Percentiles rank a stretch among this genome's conserved stretches.
phyloP scores from a whole-genome alignment of 2,329 filamentous ascomycete species.

The Cercospora citrullina region DNA sequence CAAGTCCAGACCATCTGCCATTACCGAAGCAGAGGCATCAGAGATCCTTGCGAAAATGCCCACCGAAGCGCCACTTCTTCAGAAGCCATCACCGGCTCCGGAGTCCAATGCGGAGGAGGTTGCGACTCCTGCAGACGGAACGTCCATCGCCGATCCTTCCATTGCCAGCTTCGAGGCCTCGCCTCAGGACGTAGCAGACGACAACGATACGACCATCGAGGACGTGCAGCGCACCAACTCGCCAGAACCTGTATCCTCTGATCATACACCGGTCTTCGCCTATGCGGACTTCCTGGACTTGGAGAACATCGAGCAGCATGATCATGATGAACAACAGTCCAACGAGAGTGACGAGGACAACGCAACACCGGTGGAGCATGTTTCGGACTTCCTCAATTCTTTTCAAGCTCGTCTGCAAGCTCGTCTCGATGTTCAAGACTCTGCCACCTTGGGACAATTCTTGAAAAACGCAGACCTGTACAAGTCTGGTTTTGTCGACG shows the following conservation, averaged over 20 bases:
- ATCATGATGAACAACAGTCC: neutral
- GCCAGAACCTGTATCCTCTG: neutral
- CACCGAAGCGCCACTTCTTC: neutral
- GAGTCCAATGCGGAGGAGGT: neutral
- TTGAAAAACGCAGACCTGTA: constrained; percentile 2
- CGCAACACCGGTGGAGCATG: neutral
- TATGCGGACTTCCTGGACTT: neutral
- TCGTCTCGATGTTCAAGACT: constrained; percentile 10
- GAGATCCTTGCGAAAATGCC: neutral
- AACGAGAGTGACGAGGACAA: neutral
- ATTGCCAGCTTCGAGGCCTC: neutral
- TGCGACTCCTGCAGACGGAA: neutral
- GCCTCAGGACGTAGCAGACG: neutral
- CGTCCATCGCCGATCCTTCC: neutral
- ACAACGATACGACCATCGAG: neutral
- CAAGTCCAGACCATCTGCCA: neutral
- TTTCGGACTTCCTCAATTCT: constrained; percentile 15
- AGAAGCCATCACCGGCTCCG: neutral
- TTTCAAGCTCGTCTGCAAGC: constrained; percentile 15
- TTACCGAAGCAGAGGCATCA: neutral
- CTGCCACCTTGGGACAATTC: constrained; percentile 15
- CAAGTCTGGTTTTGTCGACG: constrained; percentile 14
- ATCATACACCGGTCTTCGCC: neutral
- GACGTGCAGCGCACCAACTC: neutral
- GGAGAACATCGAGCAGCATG: neutral